phyloP scores from a whole-genome alignment of 2,329 filamentous ascomycete species.

The Aspergillus fructus region DNA sequence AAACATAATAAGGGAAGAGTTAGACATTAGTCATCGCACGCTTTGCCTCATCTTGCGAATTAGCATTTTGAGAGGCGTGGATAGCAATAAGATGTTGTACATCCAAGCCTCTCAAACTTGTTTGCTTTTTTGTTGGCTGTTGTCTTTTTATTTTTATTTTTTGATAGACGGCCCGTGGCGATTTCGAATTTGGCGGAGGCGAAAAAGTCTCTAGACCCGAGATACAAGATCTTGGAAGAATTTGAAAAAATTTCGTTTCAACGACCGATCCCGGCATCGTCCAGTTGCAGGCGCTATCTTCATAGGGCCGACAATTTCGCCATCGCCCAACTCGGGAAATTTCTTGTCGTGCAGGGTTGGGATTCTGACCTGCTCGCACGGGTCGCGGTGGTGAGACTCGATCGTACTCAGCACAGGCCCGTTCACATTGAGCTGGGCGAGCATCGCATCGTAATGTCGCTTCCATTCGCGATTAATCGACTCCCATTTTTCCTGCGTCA shows the following conservation, averaged over 20 bases:
- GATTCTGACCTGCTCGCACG: slow-evolving; percentile 52
- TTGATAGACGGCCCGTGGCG: slow-evolving; percentile 21
- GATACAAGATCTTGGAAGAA: slow-evolving; percentile 45
- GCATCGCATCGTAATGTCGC: slow-evolving; percentile 64
- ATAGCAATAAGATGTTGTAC: slow-evolving; percentile 22
- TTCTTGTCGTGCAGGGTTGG: slow-evolving; percentile 61
- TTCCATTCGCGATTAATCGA: slow-evolving; percentile 76
- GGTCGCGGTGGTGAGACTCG: slow-evolving; percentile 40
- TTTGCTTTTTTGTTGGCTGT: background rate
- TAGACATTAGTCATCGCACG: slow-evolving; percentile 34
- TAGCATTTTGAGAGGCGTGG: slow-evolving; percentile 15
- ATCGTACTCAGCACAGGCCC: slow-evolving; percentile 39
- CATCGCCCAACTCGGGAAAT: slow-evolving; percentile 83
- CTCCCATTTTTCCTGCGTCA: slow-evolving; percentile 88
- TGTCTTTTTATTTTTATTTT: background rate
- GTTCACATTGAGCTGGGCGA: slow-evolving; percentile 48
- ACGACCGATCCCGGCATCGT: slow-evolving; percentile 39
- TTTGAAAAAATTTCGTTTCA: slow-evolving; percentile 45
- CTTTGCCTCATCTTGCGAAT: slow-evolving; percentile 12
- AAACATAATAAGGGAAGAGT: slow-evolving; percentile 12
- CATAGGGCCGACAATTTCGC: slow-evolving; percentile 94
- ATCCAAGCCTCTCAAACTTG: slow-evolving; percentile 26
- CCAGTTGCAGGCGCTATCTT: slow-evolving; percentile 50
- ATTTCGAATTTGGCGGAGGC: background rate
- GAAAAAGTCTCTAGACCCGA: slow-evolving; percentile 22